A percentile compares a stretch with the other conserved stretches of the same genome.
Conservation (phyloP, 1,284 basidiomycete species). For the Coniferiporia weirii region DNA sequence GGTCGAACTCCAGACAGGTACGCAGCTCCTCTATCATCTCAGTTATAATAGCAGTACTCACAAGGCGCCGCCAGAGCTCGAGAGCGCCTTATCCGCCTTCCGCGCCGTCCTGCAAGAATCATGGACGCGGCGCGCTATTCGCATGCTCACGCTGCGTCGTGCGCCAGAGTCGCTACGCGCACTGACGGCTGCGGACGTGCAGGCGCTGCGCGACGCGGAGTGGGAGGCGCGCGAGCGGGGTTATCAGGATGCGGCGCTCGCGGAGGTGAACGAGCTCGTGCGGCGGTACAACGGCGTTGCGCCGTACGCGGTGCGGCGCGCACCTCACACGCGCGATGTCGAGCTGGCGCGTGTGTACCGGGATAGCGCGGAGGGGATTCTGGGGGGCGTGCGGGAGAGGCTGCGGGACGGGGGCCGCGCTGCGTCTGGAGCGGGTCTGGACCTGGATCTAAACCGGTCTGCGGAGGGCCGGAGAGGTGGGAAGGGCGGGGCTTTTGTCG, state of each 20-base stretch:
- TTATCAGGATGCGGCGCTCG: conserved; percentile 69
- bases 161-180: conserved; percentile 37
- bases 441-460: not conserved
- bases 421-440: conserved; percentile 1
- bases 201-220: conserved; percentile 54
- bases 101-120: conserved; percentile 56
- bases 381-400: conserved; percentile 36
- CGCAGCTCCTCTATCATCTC: not conserved
- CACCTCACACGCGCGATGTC: conserved; percentile 47
- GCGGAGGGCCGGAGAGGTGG: conserved; percentile 2
- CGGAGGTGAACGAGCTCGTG: conserved; percentile 69
- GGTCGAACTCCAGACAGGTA: conserved; percentile 58
- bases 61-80: conserved; percentile 37
- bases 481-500: conserved; percentile 5
- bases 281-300: conserved; percentile 78
- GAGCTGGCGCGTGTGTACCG: conserved; percentile 59
- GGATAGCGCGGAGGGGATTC: conserved; percentile 49
- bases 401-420: conserved; percentile 16
- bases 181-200: conserved; percentile 42
- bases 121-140: conserved; percentile 63
- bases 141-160: conserved; percentile 49
- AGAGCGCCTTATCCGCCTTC: conserved; percentile 55
- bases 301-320: conserved; percentile 65
- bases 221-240: conserved; percentile 70
- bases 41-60: not conserved